Conservation (phyloP, 768 basidiomycete species). For the Suillus spraguei region DNA sequence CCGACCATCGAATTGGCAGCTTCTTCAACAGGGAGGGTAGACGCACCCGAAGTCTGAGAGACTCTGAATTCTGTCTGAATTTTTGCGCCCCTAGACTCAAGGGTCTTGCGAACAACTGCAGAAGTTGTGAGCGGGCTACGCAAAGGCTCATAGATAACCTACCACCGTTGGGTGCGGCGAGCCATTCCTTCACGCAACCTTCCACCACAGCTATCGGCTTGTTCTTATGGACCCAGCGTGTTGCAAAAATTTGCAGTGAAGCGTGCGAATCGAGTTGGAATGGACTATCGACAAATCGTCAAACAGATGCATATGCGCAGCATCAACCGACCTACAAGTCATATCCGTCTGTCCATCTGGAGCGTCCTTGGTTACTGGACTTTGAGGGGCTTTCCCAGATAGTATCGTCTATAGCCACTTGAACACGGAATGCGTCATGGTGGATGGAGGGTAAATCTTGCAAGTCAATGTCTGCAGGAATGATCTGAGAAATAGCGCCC, state of each 20-base stretch:
- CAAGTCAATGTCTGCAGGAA: not conserved
- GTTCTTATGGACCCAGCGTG: conserved; percentile 3
- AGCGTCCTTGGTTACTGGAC: not conserved
- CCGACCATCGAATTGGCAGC: not conserved
- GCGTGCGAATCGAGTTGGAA: not conserved
- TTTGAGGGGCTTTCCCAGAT: not conserved
- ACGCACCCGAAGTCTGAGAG: not conserved
- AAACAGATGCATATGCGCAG: not conserved
- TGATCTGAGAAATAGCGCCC: not conserved
- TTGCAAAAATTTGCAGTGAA: conserved; percentile 1
- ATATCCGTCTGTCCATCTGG: conserved; percentile 5
- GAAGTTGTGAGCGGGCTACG: not conserved
- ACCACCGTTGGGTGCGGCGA: conserved; percentile 3
- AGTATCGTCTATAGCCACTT: not conserved
- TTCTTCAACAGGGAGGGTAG: not conserved
- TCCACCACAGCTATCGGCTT: not conserved
- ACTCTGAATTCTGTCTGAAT: conserved; percentile 1
- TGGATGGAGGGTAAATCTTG: conserved; percentile 1
- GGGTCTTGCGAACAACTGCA: not conserved
- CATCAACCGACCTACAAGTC: not conserved
- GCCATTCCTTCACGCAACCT: conserved; percentile 3
- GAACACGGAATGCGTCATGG: not conserved
- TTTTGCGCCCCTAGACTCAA: not conserved
- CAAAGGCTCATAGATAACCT: not conserved
- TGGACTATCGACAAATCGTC: not conserved